Evolutionary conservation across 371 early-diverging fungal genomes (phyloP).

Genomic region (Actinomucor elegans): DNA sequence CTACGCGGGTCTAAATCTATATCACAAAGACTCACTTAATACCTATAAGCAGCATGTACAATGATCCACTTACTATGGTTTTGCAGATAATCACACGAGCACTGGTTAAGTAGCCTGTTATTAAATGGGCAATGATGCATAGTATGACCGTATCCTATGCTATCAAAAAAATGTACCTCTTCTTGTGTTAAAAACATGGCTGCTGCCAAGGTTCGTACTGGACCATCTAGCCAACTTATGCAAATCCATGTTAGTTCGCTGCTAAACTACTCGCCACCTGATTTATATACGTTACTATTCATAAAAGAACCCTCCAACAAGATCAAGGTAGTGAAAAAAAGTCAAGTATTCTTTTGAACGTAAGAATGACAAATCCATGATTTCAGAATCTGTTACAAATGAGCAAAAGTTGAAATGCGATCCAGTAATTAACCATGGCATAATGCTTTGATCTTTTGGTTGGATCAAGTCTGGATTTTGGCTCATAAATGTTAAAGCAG

Average conservation of each 20-base stretch:
- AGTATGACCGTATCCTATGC: constrained; percentile 73
- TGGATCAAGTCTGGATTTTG: constrained; percentile 26
- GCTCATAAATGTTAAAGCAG: constrained; percentile 52
- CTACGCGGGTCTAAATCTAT: constrained; percentile 26
- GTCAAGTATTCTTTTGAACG: constrained; percentile 69
- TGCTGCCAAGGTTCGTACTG: constrained; percentile 81
- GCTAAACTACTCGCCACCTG: neutral
- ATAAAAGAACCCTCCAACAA: constrained; percentile 89
- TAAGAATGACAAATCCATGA: constrained; percentile 74
- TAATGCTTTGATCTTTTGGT: constrained; percentile 8
- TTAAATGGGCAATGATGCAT: constrained; percentile 43
- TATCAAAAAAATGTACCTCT: constrained; percentile 89
- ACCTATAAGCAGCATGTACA: neutral
- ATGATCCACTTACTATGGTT: constrained; percentile 22
- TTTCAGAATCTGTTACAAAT: constrained; percentile 69
- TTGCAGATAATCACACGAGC: constrained; percentile 30
- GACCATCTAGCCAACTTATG: constrained; percentile 44
- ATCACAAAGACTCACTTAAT: neutral
- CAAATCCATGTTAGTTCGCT: neutral
- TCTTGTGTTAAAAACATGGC: constrained; percentile 75
- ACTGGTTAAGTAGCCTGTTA: constrained; percentile 12
- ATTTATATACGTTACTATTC: constrained; percentile 58
- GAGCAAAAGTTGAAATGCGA: constrained; percentile 67
- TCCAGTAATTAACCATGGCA: constrained; percentile 33
- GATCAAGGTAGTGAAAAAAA: constrained; percentile 84